These are phyloP conservation scores for Pholiota adiposa DNA, from an alignment of 1,284 basidiomycete species.

Conservation along the genomic window DNA sequence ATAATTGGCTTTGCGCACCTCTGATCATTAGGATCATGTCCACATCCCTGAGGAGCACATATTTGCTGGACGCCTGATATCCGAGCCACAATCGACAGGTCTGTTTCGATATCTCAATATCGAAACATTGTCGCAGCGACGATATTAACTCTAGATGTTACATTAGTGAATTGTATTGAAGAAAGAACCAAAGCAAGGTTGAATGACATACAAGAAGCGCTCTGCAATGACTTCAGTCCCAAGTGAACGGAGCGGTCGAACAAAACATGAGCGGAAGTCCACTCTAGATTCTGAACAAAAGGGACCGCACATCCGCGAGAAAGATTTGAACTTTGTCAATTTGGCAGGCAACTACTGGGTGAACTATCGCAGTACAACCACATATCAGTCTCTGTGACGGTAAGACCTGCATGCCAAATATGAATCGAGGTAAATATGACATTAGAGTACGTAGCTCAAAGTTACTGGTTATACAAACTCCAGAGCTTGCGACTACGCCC, in stretches of 20 bases:
- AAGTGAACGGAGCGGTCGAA: too few relatives aligned
- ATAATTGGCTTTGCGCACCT: too few relatives aligned
- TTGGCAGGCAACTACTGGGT: neutral
- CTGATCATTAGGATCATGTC: slow-evolving; percentile 20
- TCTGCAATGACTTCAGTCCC: slow-evolving; percentile 17
- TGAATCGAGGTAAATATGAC: slow-evolving; percentile 1
- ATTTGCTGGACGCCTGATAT: slow-evolving; percentile 16
- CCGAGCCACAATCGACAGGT: slow-evolving; percentile 19
- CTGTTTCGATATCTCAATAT: slow-evolving; percentile 16
- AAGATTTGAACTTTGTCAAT: too few relatives aligned
- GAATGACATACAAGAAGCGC: slow-evolving; percentile 22
- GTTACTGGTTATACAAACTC: slow-evolving; percentile 1
- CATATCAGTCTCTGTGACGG: neutral
- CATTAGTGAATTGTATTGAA: too few relatives aligned
- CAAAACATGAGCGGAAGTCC: too few relatives aligned
- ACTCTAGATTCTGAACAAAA: too few relatives aligned
- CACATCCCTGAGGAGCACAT: slow-evolving; percentile 16
- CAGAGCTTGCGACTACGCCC: slow-evolving; percentile 3
- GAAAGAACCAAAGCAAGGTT: too few relatives aligned
- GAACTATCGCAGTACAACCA: neutral
- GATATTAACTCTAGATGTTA: slow-evolving; percentile 13
- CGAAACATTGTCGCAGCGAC: slow-evolving; percentile 12
- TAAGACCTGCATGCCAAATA: neutral
- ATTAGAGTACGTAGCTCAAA: slow-evolving; percentile 1
- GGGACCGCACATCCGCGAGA: too few relatives aligned